Percentiles rank a stretch among this genome's conserved stretches.
These are phyloP conservation scores for Phytophthora sansomeana DNA, from an alignment of 352 stramenopile species.

Conservation along the genomic window DNA sequence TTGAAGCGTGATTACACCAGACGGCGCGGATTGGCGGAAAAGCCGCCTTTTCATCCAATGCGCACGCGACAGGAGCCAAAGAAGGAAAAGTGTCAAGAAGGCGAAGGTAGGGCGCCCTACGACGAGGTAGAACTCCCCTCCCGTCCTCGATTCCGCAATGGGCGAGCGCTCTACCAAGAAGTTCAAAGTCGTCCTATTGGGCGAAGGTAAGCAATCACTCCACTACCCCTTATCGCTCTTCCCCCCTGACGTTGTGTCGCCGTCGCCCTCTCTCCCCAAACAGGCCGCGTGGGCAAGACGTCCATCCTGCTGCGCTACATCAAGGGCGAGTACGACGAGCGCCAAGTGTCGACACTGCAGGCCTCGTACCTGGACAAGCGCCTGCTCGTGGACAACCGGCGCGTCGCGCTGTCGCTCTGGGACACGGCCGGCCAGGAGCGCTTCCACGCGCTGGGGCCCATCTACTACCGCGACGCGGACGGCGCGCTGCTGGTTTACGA, in stretches of 20 bases:
- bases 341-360: slow-evolving; percentile 93
- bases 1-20: slow-evolving; percentile 18
- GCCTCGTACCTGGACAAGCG: slow-evolving; percentile 95
- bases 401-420: slow-evolving; percentile 88
- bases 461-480: slow-evolving; percentile 93
- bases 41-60: background rate
- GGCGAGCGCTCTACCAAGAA: slow-evolving; percentile 76
- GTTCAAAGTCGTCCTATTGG: slow-evolving; percentile 88
- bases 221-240: background rate
- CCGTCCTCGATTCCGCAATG: slow-evolving; percentile 38
- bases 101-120: no score
- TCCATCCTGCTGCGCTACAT: slow-evolving; percentile 95
- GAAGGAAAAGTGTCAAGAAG: no score
- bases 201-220: slow-evolving; percentile 73
- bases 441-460: slow-evolving; percentile 87
- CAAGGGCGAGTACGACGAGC: slow-evolving; percentile 93
- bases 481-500: slow-evolving; percentile 93
- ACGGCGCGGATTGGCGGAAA: background rate
- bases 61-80: background rate
- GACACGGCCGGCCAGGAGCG: slow-evolving; percentile 90
- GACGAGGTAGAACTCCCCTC: background rate
- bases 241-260: no score
- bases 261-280: slow-evolving; percentile 7
- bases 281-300: slow-evolving; percentile 95
- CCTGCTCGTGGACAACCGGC: slow-evolving; percentile 83